Base-by-base conservation (phyloP, 23 red algal species). In the Agarophyton chilense region DNA sequence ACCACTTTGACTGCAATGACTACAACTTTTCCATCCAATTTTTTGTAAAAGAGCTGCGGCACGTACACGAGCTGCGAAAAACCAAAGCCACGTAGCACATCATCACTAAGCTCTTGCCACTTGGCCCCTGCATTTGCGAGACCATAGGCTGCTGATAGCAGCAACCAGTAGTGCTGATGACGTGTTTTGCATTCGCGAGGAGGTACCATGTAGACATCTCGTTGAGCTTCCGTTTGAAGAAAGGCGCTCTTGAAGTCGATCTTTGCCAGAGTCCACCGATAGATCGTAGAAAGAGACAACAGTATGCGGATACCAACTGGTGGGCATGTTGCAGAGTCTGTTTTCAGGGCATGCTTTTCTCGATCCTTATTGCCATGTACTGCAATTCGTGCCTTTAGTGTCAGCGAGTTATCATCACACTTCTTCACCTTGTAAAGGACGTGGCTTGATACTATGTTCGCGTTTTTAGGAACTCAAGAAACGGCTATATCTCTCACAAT, bases 61-160 rank as follows among this genome's bases (percentile, higher is more conserved):
- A 91, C 76, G 16, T 91, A 74, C 9, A 72, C 14, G 1, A 60
- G 44, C 33, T 89, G 71, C 0, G 4, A 9, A 17, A 89, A 46
- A 11, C 85, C 57, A 47, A 77, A 28, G n/a, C 39, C 16, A 28
- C 8, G 25, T 1, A 89, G 47, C 0, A 77, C 74, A 47, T 51
- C 9, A 14, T 78, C 70, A 61, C 46, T 78, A 16, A 77, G 50
- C 24, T 45, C 32, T 47, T 89, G 85, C 85, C 68, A 89, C 28
- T 89, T 89, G 2, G 85, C 85, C 11, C 52, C 75, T 0, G 68
- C 68, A 66, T 89, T 89, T 2, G 75, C 85, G 39, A 89, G 2
- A n/a, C 85, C 85, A 52, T 78, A 89, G 11, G 4, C 66, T 32
- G 71, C 85, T 11, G 85, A 56, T 26, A 65, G 11, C 19, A 89